Base-by-base conservation (phyloP, 2,329 filamentous ascomycete species). In the Fusarium bactridioides region DNA sequence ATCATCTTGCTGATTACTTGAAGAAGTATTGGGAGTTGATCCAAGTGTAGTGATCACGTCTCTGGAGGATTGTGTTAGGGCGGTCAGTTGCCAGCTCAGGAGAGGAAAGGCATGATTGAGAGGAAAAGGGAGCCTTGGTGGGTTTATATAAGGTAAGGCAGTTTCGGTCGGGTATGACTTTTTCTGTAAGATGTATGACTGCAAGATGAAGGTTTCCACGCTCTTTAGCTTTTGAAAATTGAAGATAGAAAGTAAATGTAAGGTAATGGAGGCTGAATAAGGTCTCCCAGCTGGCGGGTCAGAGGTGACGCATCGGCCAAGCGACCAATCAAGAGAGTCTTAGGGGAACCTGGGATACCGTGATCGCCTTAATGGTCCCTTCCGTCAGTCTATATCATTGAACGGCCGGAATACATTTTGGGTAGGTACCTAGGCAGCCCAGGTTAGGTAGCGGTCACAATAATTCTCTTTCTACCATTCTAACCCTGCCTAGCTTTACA, bases 281-380 rank as follows among this genome's bases (percentile, higher is more conserved):
- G 58, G 61, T 35, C 50, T 62, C 64, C 61, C 61, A 70, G 55
- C 63, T 43, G 57, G 56, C 70, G 69, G 75, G 74, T 75, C 72
- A 76, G 64, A 73, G 74, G 71, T 77, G 76, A 77, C 76, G 69
- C 76, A 77, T 77, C 76, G 69, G 73, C 65, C 56, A 72, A 57
- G 44, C 41, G 48, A 33, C 76, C 76, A 77, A 77, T 77, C 76
- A 77, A 27, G 50, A 43, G 45, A 62, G 53, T 12, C 47, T 53
- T 38, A 60, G 54, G 38, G 66, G 63, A 73, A 63, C 57, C 72
- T 74, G 72, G 61, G 58, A 45, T 61, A 47, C 56, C n/a, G 43
- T 74, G 61, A 74, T 65, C 38, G 61, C 69, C 74, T 73, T 51
- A 74, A 72, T 74, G 71, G 74, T 56, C 51, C 58, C 63, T 67